Evolutionary conservation across 371 early-diverging fungal genomes (phyloP), one percentile per base, ranked within the genome.

Genomic region (Encephalitozoon romaleae): DNA sequence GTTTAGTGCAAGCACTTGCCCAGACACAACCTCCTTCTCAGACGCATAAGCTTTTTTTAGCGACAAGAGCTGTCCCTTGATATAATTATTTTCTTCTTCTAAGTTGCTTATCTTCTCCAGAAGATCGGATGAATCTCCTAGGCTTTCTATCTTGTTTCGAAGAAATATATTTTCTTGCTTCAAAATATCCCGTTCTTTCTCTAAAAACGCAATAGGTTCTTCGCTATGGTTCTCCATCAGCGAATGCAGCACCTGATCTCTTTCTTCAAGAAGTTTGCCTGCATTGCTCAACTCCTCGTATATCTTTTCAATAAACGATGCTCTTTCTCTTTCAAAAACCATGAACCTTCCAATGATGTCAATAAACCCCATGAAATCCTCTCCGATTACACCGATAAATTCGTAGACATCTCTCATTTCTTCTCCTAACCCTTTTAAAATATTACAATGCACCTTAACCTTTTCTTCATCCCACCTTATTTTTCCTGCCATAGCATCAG

Each of bases 121-220:
- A 39, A 54, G 41, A 41, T 72, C 72, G 6, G 34, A 43, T 3
- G 51, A 26, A n/a, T 64, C 52, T 42, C 41, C 39, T 9, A 42
- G 39, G 4, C 30, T 21, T 18, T 72, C 64, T 12, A 72, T 43
- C 26, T 63, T 64, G 18, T 54, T 43, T 26, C 55, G 26, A 30
- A 72, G 41, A 34, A 42, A 42, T 30, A 47, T 64, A 18, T 51
- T 52, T 9, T 70, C 70, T 11, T 49, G 41, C 54, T 39, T 70
- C 11, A 49, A 32, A 26, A 72, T 72, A 41, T 63, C 30, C n/a
- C 55, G 12, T 21, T 72, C 52, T 25, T 63, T 64, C 9, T 59
- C 55, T 8, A 52, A 28, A 26, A 70, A 54, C 23, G 6, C 70
- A 41, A 41, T 52, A 0, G 47, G 9, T 26, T 41, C 53, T 12